Base-by-base conservation (phyloP, 2,329 filamentous ascomycete genomes). In the Pseudocercospora macadamiae region DNA sequence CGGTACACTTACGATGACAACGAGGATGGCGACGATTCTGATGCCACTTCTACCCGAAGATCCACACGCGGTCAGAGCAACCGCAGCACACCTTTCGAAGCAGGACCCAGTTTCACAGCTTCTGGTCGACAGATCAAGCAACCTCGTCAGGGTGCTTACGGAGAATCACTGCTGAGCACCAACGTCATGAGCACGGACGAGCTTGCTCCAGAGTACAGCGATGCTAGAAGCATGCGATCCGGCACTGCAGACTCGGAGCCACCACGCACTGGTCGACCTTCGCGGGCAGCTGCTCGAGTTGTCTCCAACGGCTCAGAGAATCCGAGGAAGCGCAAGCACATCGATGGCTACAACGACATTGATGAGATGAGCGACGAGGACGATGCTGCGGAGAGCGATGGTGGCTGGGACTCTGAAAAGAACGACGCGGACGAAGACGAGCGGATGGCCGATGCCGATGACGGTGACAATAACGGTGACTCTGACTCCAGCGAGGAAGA, bases 1-100 rank as follows among this genome's bases (percentile, higher is more conserved):
- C 96, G 93, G 75, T 99, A 99, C 72, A 99, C 91, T 0, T 99
- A 90, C 71, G 96, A 92, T 0, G 93, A 97, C 53, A 91, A 96
- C 21, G 91, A 96, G 47, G 80, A 77, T 52, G 83, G 81, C 56
- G 85, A 84, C n/a, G 85, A 88, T 70, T 87, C 87, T 73, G 93
- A 80, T 60, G 77, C 78, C 16, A 84, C 87, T 5, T 91, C 90
- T 10, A 83, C 86, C 16, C 86, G 84, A 44, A 79, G 82, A 47
- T 87, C 85, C 3, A 78, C 78, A 8, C 79, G 93, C 23, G 89
- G 91, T 84, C 60, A 61, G 25, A 71, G 66, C 37, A 88, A 36
- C 82, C 86, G 71, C 8, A 86, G 86, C 63, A 91, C 90, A 0
- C 89, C 91, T 0, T 84, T 85, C 37, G 90, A 93, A 64, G 79